phyloP scores from a whole-genome alignment of 768 basidiomycete species.

The Termitomyces bulborhizus region DNA sequence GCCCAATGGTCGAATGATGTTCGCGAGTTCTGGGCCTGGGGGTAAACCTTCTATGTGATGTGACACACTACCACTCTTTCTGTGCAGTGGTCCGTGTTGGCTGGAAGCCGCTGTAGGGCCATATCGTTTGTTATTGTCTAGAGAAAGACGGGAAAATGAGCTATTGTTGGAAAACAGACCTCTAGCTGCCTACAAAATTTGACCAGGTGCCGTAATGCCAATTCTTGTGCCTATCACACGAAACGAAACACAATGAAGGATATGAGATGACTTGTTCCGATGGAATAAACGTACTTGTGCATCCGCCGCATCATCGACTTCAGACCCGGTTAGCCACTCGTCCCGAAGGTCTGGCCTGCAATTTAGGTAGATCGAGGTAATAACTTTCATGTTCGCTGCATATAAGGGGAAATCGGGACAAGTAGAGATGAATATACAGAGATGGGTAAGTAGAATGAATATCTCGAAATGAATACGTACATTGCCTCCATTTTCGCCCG shows the following conservation, averaged over 20 bases:
- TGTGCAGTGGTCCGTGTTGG: constrained; percentile 53
- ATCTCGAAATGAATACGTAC: constrained; percentile 36
- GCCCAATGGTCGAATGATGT: constrained; percentile 67
- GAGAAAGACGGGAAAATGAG: background rate
- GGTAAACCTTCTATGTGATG: constrained; percentile 74
- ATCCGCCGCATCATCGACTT: constrained; percentile 88
- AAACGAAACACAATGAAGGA: background rate
- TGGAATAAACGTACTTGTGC: constrained; percentile 54
- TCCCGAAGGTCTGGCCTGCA: constrained; percentile 95
- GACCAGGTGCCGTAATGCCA: constrained; percentile 87
- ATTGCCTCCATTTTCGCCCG: constrained; percentile 96
- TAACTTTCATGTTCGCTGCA: constrained; percentile 98
- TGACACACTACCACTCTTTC: constrained; percentile 79
- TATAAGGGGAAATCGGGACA: background rate
- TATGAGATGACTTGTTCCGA: background rate
- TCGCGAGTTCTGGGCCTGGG: constrained; percentile 67
- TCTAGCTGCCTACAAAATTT: constrained; percentile 71
- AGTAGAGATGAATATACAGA: background rate
- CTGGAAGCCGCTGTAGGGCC: constrained; percentile 50
- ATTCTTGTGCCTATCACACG: constrained; percentile 75
- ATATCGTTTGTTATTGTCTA: constrained; percentile 91
- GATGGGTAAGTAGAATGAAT: background rate
- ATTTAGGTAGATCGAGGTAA: constrained; percentile 96
- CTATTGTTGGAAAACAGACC: background rate
- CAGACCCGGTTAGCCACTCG: constrained; percentile 93